Evolutionary conservation across 441 rosid genomes (phyloP), one percentile per base, ranked within the genome.

Genomic region (Raphanus hybrid): DNA sequence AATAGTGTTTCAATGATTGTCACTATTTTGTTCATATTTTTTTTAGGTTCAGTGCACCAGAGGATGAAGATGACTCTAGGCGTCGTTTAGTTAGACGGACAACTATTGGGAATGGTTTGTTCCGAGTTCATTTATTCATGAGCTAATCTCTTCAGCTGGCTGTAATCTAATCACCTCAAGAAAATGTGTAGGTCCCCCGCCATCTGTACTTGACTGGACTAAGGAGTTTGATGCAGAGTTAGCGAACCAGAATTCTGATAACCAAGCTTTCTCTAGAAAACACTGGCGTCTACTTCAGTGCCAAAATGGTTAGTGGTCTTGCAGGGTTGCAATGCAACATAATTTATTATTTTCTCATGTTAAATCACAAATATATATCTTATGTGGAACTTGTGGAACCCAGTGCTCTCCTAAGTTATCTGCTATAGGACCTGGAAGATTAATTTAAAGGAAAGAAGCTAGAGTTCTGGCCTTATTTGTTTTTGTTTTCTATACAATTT

Each of bases 221-320:
- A 88, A 80, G 75, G 99, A 94, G 83, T 74, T 87, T 73, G 97
- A 92, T 78, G 87, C 89, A 60, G 97, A 96, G 71, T 84, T 92
- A 62, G 86, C 94, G 34, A 87, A 82, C 85, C 93, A 91, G 70
- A 91, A 90, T 83, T 85, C 88, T 66, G 81, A 87, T 76, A 88
- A 87, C 85, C 98, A 93, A 89, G 97, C 97, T 75, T 96, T 96
- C 85, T 90, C 98, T 12, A 87, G 96, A 78, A 96, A 92, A 89
- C 92, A 92, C 71, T 96, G 99, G 99, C 98, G 98, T 62, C 98
- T 94, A 79, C 90, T 96, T 64, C 99, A 94, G 78, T 96, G 98
- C 85, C 98, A 92, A 87, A 96, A 96, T 83, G 99, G 99, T 96
- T 74, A 68, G 80, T 73, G 63, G 69, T 55, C 60, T 78, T 32